Evolutionary conservation across 2,329 filamentous ascomycete species (phyloP).

Genomic region (Ophiostoma montium): DNA sequence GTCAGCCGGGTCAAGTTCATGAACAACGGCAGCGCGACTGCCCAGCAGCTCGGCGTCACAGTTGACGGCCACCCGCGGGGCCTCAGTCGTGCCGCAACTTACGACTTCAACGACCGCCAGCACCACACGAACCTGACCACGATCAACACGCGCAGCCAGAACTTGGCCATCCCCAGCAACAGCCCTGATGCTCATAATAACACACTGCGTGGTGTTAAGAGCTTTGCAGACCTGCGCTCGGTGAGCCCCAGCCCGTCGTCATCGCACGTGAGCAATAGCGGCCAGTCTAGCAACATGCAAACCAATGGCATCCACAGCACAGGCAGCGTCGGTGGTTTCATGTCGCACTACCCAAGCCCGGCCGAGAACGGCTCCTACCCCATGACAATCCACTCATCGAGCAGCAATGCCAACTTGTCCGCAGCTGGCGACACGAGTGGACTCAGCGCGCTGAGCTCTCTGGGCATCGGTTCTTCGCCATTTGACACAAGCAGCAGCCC

Average conservation of each 20-base stretch:
- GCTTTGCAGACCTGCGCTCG: slow-evolving; percentile 86
- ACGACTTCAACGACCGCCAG: slow-evolving; percentile 72
- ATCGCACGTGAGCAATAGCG: slow-evolving; percentile 40
- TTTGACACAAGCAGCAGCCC: slow-evolving; percentile 24
- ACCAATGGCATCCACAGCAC: slow-evolving; percentile 17
- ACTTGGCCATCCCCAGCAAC: slow-evolving; percentile 77
- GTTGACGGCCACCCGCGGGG: slow-evolving; percentile 69
- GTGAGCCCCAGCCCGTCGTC: slow-evolving; percentile 79
- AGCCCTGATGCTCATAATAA: slow-evolving; percentile 55
- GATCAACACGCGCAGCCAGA: slow-evolving; percentile 67
- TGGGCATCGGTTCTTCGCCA: slow-evolving; percentile 32
- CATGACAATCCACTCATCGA: slow-evolving; percentile 18
- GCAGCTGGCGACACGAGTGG: slow-evolving; percentile 11
- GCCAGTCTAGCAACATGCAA: slow-evolving; percentile 23
- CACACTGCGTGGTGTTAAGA: slow-evolving; percentile 86
- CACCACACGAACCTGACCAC: slow-evolving; percentile 30
- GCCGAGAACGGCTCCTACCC: slow-evolving; percentile 18
- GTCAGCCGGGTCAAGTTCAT: slow-evolving; percentile 55
- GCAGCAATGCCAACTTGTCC: neutral
- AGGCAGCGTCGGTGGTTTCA: slow-evolving; percentile 22
- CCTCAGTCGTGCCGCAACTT: slow-evolving; percentile 88
- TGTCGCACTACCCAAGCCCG: slow-evolving; percentile 29
- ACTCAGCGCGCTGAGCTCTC: slow-evolving; percentile 34
- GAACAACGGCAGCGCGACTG: slow-evolving; percentile 6
- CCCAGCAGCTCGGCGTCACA: slow-evolving; percentile 48